Evolutionary conservation across 176 grass and related monocot genomes (phyloP), one percentile per base, ranked within the genome.

Genomic region (Triticum urartu): DNA sequence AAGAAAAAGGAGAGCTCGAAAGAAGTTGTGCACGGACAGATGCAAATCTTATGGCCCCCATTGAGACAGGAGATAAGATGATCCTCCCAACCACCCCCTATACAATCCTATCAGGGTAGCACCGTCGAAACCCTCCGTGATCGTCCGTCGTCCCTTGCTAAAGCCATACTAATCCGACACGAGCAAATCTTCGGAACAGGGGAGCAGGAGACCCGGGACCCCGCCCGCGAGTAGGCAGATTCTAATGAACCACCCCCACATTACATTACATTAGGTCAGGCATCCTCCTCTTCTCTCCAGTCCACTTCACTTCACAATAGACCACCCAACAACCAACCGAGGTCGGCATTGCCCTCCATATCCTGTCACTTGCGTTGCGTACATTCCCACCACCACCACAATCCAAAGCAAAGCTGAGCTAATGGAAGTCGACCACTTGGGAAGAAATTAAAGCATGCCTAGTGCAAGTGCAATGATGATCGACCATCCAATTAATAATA

Each of bases 301-400:
- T 84, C 81, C 50, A 35, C 77, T 68, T 85, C 48, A 45, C 77
- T 68, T 85, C 83, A 18, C 12, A 68, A 89, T 36, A 26, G 88
- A 89, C 83, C 47, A 4, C 70, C 68, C 47, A 89, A 69, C 83
- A 22, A 85, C 68, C 83, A 61, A 80, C 42, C 77, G 5, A 67
- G n/a, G 6, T 65, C 84, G 39, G 50, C 79, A 33, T 20, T 50
- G 69, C 64, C 47, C 14, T 15, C 40, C 72, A 34, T 72, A 69
- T 86, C 78, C 69, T 81, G 10, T 75, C 68, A 59, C 59, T 66
- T n/a, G 20, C 35, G 20, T 68, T 35, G n/a, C 6, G 21, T 12
- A 1, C 72, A 68, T 78, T 80, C 1, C 50, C 64, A 24, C 64
- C 63, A 22, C 63, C 63, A 71, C 62, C 70, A 67, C 47, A 61